Evolutionary conservation across 2,329 filamentous ascomycete genomes (phyloP).

Genomic region (Fusarium chlamydosporum): DNA sequence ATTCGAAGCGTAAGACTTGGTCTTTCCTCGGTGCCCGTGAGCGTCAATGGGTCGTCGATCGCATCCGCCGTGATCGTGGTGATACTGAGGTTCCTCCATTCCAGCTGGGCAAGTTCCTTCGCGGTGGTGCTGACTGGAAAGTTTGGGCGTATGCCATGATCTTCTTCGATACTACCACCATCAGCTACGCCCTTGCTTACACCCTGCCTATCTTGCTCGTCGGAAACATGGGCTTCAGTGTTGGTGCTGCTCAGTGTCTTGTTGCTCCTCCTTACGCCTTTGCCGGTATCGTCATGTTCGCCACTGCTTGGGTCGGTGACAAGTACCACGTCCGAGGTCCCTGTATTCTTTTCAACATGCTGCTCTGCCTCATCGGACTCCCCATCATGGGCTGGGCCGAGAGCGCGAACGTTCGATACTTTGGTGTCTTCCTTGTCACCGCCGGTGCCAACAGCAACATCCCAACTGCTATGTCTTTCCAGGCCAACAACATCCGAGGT

Average conservation of each 20-base stretch:
- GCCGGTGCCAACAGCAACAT: constrained; percentile 84
- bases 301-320: constrained; percentile 74
- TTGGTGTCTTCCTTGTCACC: constrained; percentile 82
- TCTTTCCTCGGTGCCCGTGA: constrained; percentile 68
- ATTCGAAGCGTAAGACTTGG: constrained; percentile 66
- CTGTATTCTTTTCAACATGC: constrained; percentile 74
- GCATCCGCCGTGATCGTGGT: constrained; percentile 70
- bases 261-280: constrained; percentile 78
- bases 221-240: constrained; percentile 72
- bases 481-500: constrained; percentile 88
- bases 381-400: constrained; percentile 78
- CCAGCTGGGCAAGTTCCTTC: constrained; percentile 62
- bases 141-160: constrained; percentile 74
- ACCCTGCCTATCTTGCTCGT: constrained; percentile 83
- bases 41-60: constrained; percentile 65
- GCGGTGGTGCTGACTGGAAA: constrained; percentile 66
- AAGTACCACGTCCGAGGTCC: constrained; percentile 75
- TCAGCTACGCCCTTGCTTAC: constrained; percentile 82
- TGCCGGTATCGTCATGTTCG: constrained; percentile 73
- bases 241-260: constrained; percentile 76
- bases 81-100: constrained; percentile 70
- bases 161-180: constrained; percentile 76
- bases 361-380: constrained; percentile 76
- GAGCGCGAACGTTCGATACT: constrained; percentile 72
- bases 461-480: constrained; percentile 81